Evolutionary conservation across 331 rosid species (phyloP).

Genomic region (Malus hybrid): DNA sequence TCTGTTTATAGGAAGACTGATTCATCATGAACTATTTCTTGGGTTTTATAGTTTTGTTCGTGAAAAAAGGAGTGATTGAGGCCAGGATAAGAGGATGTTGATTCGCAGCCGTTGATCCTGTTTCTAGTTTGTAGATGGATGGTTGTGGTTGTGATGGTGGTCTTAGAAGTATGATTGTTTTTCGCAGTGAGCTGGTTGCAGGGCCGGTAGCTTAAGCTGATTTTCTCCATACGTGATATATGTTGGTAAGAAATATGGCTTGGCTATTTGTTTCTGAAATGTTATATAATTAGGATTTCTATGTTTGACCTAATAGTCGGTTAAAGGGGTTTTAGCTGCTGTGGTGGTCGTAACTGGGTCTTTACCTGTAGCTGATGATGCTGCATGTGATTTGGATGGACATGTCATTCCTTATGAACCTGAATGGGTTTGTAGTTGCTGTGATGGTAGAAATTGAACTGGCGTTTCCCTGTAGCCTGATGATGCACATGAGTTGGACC

Average conservation of each 20-base stretch:
- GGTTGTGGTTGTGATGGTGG: too few species aligned
- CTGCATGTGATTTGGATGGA: constrained; percentile 16
- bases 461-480: background rate
- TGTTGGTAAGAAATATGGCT: constrained; percentile 53
- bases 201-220: constrained; percentile 38
- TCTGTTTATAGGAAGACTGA: constrained; percentile 20
- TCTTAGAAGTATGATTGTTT: constrained; percentile 43
- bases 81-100: constrained; percentile 58
- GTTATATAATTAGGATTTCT: constrained; percentile 24
- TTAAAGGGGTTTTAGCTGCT: constrained; percentile 7
- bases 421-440: constrained; percentile 13
- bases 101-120: constrained; percentile 63
- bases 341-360: background rate
- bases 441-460: background rate
- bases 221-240: constrained; percentile 32
- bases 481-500: constrained; percentile 37
- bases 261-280: constrained; percentile 28
- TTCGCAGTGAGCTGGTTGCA: constrained; percentile 53
- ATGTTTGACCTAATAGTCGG: constrained; percentile 33
- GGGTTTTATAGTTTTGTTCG: constrained; percentile 77
- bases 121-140: constrained; percentile 57
- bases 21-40: constrained; percentile 50
- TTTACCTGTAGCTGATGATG: background rate
- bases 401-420: background rate
- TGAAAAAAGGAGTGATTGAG: constrained; percentile 45